These are phyloP conservation scores for Pythium oligandrum DNA, from an alignment of 352 stramenopile genomes.

Conservation along the genomic window DNA sequence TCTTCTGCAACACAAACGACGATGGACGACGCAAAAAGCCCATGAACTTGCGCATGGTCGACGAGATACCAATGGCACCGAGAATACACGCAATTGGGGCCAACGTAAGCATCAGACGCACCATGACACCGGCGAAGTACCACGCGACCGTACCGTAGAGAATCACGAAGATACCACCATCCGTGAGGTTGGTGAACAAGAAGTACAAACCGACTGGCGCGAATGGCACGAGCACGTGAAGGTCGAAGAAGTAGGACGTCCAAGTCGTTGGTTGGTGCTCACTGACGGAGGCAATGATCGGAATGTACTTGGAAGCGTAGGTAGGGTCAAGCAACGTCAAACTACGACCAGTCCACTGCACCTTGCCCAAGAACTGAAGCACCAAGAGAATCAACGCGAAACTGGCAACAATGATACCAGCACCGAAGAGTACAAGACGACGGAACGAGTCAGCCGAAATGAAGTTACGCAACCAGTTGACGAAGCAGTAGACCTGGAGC, in stretches of 20 bases:
- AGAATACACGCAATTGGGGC: constrained; percentile 92
- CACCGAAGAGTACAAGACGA: constrained; percentile 62
- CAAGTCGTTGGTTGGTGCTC: constrained; percentile 93
- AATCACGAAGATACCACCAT: constrained; percentile 91
- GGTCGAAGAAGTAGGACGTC: constrained; percentile 93
- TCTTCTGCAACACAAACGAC: constrained; percentile 40
- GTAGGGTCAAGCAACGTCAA: constrained; percentile 89
- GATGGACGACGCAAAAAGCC: constrained; percentile 57
- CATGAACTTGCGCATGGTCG: constrained; percentile 75
- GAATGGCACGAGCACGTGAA: constrained; percentile 89
- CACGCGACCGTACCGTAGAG: constrained; percentile 90
- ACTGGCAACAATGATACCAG: constrained; percentile 42
- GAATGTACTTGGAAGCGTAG: constrained; percentile 93
- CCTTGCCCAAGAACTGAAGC: constrained; percentile 78
- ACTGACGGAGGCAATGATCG: constrained; percentile 91
- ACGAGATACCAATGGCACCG: constrained; percentile 80
- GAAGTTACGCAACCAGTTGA: constrained; percentile 70
- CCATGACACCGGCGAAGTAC: constrained; percentile 92
- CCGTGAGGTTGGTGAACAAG: constrained; percentile 85
- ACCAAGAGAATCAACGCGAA: constrained; percentile 60
- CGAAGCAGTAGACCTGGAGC: constrained; percentile 74
- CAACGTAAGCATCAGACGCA: constrained; percentile 90
- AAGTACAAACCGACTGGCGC: constrained; percentile 90
- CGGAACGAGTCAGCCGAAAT: constrained; percentile 74
- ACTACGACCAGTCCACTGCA: constrained; percentile 89